These are phyloP conservation scores for Wickerhamiella sergipiensis DNA, from an alignment of 805 yeast species.

Conservation along the genomic window DNA sequence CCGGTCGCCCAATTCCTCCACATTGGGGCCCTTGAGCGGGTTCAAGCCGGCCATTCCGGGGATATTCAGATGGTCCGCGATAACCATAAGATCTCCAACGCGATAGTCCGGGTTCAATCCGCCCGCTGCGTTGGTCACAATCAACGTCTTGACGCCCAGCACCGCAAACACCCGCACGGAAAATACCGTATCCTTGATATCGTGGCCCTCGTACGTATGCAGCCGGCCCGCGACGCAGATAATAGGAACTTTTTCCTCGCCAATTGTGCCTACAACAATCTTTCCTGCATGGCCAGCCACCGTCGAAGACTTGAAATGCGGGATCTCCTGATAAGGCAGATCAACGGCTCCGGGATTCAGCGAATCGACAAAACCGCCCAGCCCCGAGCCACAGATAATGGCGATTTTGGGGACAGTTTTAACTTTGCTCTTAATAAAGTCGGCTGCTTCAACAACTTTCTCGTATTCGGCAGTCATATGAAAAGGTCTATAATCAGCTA, in stretches of 20 bases:
- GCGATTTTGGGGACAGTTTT: slow-evolving; percentile 42
- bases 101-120: slow-evolving; percentile 54
- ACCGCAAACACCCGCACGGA: slow-evolving; percentile 65
- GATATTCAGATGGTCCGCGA: slow-evolving; percentile 75
- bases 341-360: slow-evolving; percentile 31
- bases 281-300: slow-evolving; percentile 86
- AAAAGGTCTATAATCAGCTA: no score
- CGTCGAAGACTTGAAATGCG: slow-evolving; percentile 69
- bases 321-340: slow-evolving; percentile 55
- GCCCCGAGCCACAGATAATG: slow-evolving; percentile 89
- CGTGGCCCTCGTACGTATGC: slow-evolving; percentile 86
- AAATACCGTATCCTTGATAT: slow-evolving; percentile 67
- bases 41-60: slow-evolving; percentile 86
- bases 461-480: slow-evolving; percentile 7
- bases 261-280: slow-evolving; percentile 65
- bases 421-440: slow-evolving; percentile 8
- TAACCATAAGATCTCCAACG: slow-evolving; percentile 86
- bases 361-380: slow-evolving; percentile 66
- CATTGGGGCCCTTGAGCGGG: slow-evolving; percentile 78
- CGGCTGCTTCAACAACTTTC: slow-evolving; percentile 13
- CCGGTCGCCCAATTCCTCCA: slow-evolving; percentile 69
- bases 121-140: slow-evolving; percentile 96
- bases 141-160: slow-evolving; percentile 45
- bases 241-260: slow-evolving; percentile 56
- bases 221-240: slow-evolving; percentile 89